Conservation (phyloP, 1,284 basidiomycete species). For the Cutaneotrichosporon mucoides region DNA sequence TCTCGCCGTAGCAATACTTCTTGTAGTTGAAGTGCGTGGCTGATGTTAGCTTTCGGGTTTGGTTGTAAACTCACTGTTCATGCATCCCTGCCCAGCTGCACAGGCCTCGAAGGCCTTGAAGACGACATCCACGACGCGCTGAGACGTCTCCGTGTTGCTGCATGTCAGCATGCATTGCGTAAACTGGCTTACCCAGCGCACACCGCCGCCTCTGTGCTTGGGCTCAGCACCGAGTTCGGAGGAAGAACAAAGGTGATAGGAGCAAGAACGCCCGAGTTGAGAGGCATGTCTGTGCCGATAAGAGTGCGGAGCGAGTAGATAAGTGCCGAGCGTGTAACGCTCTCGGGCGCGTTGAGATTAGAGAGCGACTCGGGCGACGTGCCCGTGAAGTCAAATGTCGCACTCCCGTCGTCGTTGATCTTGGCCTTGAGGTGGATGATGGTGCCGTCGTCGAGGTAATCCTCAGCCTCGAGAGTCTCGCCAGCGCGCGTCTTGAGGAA, state of each 20-base stretch:
- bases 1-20: conserved; percentile 22
- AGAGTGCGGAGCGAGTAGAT: conserved; percentile 64
- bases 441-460: conserved; percentile 69
- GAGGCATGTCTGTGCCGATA: conserved; percentile 66
- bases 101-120: conserved; percentile 86
- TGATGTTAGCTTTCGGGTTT: no score
- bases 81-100: conserved; percentile 78
- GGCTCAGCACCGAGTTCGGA: conserved; percentile 69
- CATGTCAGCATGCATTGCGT: neutral
- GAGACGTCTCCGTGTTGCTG: conserved; percentile 63
- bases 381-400: conserved; percentile 82
- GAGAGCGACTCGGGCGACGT: conserved; percentile 84
- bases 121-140: conserved; percentile 90
- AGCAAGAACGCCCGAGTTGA: conserved; percentile 86
- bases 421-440: conserved; percentile 75
- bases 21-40: neutral
- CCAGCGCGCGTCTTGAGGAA: conserved; percentile 62
- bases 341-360: conserved; percentile 82
- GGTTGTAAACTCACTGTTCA: conserved; percentile 47
- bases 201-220: conserved; percentile 80
- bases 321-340: conserved; percentile 85
- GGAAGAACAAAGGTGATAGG: conserved; percentile 68
- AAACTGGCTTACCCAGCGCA: conserved; percentile 58
- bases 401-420: conserved; percentile 71
- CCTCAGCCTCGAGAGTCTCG: conserved; percentile 53